These are phyloP conservation scores for Halenospora varia DNA, from an alignment of 495 filamentous ascomycete species.

Conservation along the genomic window DNA sequence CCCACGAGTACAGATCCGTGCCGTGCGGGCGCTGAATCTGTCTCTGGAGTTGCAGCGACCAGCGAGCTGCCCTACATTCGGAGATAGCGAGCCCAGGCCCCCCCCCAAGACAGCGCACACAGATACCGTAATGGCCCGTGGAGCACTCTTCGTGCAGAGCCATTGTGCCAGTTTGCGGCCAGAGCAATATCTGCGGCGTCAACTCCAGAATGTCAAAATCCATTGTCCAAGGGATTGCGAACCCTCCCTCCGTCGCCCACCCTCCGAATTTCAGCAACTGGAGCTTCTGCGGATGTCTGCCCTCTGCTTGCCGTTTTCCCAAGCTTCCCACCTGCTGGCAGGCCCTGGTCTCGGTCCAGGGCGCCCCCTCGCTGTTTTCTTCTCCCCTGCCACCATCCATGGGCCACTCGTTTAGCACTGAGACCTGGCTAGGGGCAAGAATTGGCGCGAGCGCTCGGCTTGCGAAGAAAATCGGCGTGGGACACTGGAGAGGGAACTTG, in stretches of 20 bases:
- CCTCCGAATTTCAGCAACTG: too few species aligned
- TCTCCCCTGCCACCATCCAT: neutral
- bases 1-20: too few species aligned
- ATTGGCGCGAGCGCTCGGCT: slow-evolving; percentile 12
- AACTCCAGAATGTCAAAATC: too few species aligned
- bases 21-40: neutral
- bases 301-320: neutral
- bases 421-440: slow-evolving; percentile 3
- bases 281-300: neutral
- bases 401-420: slow-evolving; percentile 10
- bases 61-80: neutral
- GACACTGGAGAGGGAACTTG: neutral
- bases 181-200: too few species aligned
- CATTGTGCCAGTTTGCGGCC: too few species aligned
- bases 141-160: too few species aligned
- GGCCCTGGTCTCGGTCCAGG: neutral
- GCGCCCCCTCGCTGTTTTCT: neutral
- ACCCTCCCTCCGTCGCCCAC: neutral
- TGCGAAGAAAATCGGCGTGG: neutral
- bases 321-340: neutral
- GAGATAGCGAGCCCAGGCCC: neutral
- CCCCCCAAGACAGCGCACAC: neutral
- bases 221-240: neutral
- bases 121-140: neutral
- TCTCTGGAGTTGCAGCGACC: neutral